A percentile compares a stretch with the other conserved stretches of the same genome.
Conservation (phyloP, 192 early-diverging fungal genomes). For the Dispira parvispora region DNA sequence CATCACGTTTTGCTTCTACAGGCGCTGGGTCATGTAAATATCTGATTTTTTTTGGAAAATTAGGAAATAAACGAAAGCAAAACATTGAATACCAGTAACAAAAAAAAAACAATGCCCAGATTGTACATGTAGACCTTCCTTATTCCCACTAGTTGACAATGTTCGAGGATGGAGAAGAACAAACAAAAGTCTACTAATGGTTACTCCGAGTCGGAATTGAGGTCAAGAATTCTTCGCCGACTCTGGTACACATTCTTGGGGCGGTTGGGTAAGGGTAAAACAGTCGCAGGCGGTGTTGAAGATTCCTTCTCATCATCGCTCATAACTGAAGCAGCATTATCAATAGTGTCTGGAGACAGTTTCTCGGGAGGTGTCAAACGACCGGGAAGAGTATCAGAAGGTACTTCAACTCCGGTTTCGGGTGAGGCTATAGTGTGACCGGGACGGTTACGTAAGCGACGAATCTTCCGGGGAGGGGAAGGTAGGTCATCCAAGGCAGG, state of each 20-base stretch:
- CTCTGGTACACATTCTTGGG: slow-evolving; percentile 4
- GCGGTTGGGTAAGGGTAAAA: background rate
- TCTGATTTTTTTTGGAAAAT: too few relatives aligned
- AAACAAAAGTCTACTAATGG: background rate
- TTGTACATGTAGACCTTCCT: too few relatives aligned
- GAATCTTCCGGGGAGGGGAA: too few relatives aligned
- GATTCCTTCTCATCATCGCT: background rate
- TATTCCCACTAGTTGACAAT: too few relatives aligned
- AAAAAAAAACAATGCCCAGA: too few relatives aligned
- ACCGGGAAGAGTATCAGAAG: background rate
- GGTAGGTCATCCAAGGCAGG: too few relatives aligned
- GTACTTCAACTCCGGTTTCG: background rate
- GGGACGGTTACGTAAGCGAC: too few relatives aligned
- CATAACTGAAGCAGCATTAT: background rate
- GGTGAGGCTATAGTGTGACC: background rate
- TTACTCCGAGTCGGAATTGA: slow-evolving; percentile 1
- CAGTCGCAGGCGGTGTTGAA: background rate
- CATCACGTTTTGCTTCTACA: too few relatives aligned
- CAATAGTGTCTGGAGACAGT: background rate
- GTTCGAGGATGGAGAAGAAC: background rate
- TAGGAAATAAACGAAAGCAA: too few relatives aligned
- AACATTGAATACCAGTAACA: too few relatives aligned
- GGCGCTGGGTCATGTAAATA: too few relatives aligned
- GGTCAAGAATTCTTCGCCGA: background rate
- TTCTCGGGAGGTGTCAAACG: background rate